Percentiles rank a stretch among this genome's conserved stretches.
These are phyloP conservation scores for Silene vulgaris DNA, from an alignment of 179 eudicot species.

Conservation along the genomic window DNA sequence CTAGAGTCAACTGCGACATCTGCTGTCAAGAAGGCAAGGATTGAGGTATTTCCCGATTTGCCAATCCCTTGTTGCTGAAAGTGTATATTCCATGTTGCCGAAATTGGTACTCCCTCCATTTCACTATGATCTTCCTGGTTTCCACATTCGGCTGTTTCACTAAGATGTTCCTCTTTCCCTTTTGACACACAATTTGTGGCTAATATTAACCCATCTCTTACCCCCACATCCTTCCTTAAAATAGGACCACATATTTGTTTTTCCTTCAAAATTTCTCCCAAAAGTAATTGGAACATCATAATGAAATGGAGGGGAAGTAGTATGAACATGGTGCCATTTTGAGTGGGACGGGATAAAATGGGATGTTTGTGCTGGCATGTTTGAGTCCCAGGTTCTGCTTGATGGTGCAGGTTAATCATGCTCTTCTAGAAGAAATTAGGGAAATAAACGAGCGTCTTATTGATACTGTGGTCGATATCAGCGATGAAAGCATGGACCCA, in stretches of 20 bases:
- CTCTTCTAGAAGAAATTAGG: conserved; percentile 74
- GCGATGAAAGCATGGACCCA: conserved; percentile 77
- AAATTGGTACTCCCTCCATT: not conserved
- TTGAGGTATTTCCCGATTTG: conserved; percentile 48
- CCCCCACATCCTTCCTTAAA: too few relatives aligned
- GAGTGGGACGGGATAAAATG: not conserved
- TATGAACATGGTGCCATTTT: too few relatives aligned
- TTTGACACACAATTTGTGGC: too few relatives aligned
- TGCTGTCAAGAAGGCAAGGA: conserved; percentile 52
- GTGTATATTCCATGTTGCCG: too few relatives aligned
- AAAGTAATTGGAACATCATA: too few relatives aligned
- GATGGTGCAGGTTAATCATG: conserved; percentile 48
- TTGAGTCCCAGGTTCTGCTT: not conserved
- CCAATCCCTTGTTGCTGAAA: conserved; percentile 7
- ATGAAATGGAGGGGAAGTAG: too few relatives aligned
- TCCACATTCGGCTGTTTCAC: too few relatives aligned
- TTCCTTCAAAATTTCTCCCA: too few relatives aligned
- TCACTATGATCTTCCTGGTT: too few relatives aligned
- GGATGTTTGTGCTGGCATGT: conserved; percentile 14
- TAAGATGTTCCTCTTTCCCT: too few relatives aligned
- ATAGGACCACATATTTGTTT: too few relatives aligned
- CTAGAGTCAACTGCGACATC: conserved; percentile 90
- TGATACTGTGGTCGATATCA: conserved; percentile 70
- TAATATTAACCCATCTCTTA: too few relatives aligned
- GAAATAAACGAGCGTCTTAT: conserved; percentile 75